Base-by-base conservation (phyloP, 192 early-diverging fungal species). In the Funneliformis geosporum region DNA sequence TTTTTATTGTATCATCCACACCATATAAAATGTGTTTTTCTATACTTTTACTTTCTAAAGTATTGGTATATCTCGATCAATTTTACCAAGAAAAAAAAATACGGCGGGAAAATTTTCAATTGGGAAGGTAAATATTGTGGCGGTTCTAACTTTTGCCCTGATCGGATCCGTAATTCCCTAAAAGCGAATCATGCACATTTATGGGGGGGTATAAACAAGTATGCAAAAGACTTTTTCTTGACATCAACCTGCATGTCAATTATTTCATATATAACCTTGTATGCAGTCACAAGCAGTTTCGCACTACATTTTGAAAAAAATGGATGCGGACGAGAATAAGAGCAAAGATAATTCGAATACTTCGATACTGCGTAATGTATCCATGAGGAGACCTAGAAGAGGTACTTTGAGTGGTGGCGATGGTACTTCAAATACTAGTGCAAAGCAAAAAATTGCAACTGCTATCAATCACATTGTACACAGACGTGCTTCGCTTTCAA, bases 401-500 rank as follows among this genome's bases (percentile, higher is more conserved):
- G 64, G 62, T 21, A 78, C 76, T n/a, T 64, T 47, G 7, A 67
- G 59, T 78, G 42, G n/a, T n/a, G 76, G 42, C n/a, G 76, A 76
- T 40, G 18, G 28, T 10, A 42, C 28, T 14, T 33, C 39, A 14
- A 40, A 11, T 40, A 27, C 27, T 4, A 33, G 33, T 33, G 21
- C 60, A 5, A 64, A 33, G 28, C 27, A 50, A 27, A 67, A 23
- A 60, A 28, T 59, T 9, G 46, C 33, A 9, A 66, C 18, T 47
- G 60, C 62, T 27, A 62, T 55, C 27, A 75, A 66, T 25, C 76
- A 66, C 7, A 78, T 78, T n/a, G 65, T 78, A 21, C 16, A 59
- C 8, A 78, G 76, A 50, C 76, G 76, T 11, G 23, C 76, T 27
- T 78, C 76, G 9, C 46, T 78, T 43, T 78, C 76, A 16, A n/a